phyloP scores from a whole-genome alignment of 306 rosid species.

The Morella rubra region DNA sequence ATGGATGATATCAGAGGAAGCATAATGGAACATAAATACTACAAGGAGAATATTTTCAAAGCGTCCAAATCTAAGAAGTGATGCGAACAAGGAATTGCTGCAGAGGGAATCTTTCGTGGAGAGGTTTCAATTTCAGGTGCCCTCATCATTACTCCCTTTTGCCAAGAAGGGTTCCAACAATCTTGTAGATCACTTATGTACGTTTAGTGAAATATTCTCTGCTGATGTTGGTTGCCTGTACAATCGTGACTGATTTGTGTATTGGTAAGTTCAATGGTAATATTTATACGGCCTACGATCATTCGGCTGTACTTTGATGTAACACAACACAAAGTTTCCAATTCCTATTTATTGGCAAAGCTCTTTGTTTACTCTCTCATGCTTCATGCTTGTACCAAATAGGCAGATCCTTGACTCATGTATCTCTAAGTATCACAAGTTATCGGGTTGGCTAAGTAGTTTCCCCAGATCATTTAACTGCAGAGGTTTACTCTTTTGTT shows the following conservation, averaged over 20 bases:
- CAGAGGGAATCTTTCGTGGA: neutral
- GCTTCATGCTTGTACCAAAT: neutral
- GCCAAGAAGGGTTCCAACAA: constrained; percentile 6
- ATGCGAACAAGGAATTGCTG: constrained; percentile 23
- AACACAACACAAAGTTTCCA: neutral
- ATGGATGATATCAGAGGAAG: constrained; percentile 97
- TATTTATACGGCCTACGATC: neutral
- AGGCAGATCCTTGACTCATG: neutral
- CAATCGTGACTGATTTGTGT: constrained; percentile 19
- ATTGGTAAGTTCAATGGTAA: neutral
- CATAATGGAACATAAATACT: constrained; percentile 75
- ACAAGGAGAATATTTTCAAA: constrained; percentile 76
- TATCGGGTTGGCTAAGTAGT: too few relatives aligned
- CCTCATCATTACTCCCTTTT: constrained; percentile 2
- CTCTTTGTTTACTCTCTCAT: neutral
- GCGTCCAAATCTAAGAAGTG: constrained; percentile 47
- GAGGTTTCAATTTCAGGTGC: constrained; percentile 12
- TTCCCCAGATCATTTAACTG: too few relatives aligned
- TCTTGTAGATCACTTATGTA: constrained; percentile 2
- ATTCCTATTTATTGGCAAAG: neutral
- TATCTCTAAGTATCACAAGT: neutral
- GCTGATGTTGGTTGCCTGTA: neutral
- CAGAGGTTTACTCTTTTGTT: too few relatives aligned
- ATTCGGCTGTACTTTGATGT: neutral
- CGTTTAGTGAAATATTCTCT: constrained; percentile 20